These are phyloP conservation scores for Croton laevigatus DNA, from an alignment of 441 rosid species.

Conservation along the genomic window DNA sequence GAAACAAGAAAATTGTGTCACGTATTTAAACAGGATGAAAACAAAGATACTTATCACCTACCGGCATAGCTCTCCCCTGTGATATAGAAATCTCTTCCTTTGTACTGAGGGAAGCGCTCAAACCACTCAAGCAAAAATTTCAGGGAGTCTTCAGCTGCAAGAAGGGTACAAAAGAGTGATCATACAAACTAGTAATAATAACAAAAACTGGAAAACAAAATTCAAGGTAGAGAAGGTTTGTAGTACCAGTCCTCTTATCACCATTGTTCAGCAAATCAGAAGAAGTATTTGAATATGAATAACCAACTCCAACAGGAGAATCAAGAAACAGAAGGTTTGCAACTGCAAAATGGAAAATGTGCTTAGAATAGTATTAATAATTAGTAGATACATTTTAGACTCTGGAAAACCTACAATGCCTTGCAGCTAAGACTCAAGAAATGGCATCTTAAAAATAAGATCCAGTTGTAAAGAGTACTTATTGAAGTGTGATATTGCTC, in stretches of 20 bases:
- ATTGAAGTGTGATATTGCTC: neutral
- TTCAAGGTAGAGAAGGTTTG: conserved; percentile 15
- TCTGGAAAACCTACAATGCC: neutral
- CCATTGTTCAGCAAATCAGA: conserved; percentile 73
- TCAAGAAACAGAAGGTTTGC: conserved; percentile 84
- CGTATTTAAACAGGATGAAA: neutral
- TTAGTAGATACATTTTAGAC: neutral
- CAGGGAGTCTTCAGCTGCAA: conserved; percentile 74
- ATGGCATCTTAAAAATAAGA: neutral
- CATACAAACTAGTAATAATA: conserved; percentile 17
- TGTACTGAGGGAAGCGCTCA: conserved; percentile 83
- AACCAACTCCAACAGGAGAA: conserved; percentile 94
- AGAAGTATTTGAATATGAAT: conserved; percentile 80
- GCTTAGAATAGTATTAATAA: conserved; percentile 4
- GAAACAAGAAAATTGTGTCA: neutral
- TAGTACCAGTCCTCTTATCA: conserved; percentile 75
- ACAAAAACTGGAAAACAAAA: neutral
- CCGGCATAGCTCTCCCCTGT: conserved; percentile 94
- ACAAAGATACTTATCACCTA: conserved; percentile 20
- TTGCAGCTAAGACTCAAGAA: conserved; percentile 1
- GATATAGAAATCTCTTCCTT: conserved; percentile 79
- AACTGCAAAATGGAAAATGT: conserved; percentile 41
- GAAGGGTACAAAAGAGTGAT: conserved; percentile 16
- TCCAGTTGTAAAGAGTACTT: neutral
- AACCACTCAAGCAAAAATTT: conserved; percentile 78